Conservation (phyloP, 768 basidiomycete species). For the Pleurotus pulmonarius region DNA sequence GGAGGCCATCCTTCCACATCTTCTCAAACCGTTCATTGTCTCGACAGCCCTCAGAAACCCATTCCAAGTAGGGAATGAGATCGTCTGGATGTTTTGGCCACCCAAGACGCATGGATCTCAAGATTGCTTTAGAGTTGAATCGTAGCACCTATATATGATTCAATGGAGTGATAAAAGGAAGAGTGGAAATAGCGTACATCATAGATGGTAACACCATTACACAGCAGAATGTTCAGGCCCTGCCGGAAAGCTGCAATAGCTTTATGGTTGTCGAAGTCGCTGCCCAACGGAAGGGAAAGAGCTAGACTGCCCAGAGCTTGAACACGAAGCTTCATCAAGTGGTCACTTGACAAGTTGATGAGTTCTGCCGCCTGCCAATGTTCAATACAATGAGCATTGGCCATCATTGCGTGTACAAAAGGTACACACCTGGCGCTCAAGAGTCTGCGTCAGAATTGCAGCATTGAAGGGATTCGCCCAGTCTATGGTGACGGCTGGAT, state of each 20-base stretch:
- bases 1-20: too few species aligned
- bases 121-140: too few species aligned
- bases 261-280: neutral
- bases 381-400: too few species aligned
- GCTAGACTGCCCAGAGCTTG: neutral
- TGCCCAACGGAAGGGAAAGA: neutral
- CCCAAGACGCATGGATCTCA: too few species aligned
- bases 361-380: too few species aligned
- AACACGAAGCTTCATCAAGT: too few species aligned
- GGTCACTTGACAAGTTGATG: too few species aligned
- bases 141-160: too few species aligned
- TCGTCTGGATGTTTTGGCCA: too few species aligned
- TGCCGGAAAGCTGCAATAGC: neutral
- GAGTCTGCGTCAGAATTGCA: neutral
- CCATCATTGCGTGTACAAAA: neutral
- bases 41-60: too few species aligned
- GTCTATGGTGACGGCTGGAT: neutral
- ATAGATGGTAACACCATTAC: neutral
- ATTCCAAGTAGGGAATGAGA: too few species aligned
- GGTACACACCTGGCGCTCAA: neutral
- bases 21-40: too few species aligned
- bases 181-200: neutral
- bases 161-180: neutral
- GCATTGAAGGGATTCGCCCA: neutral
- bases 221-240: neutral